These are phyloP conservation scores for Pyrenopolyporus hunteri DNA, from an alignment of 495 filamentous ascomycete genomes.

Conservation along the genomic window DNA sequence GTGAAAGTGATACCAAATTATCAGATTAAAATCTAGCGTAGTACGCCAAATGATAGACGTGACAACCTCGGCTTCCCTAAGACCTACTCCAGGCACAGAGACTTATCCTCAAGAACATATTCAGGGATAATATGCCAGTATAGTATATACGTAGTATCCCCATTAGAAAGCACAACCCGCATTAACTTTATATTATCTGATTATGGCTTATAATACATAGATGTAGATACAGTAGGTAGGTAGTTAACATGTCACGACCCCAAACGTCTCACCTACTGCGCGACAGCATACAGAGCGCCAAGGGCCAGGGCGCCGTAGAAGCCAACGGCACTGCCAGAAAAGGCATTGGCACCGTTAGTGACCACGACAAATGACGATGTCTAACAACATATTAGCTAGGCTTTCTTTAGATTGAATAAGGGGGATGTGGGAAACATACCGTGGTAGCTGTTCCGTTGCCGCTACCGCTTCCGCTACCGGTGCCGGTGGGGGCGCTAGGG, in stretches of 20 bases:
- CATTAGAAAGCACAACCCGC: neutral
- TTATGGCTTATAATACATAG: too few species aligned
- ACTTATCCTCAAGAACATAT: too few species aligned
- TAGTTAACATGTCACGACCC: neutral
- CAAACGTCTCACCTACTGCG: slow-evolving; percentile 7
- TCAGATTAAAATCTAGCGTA: too few species aligned
- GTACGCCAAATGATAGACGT: too few species aligned
- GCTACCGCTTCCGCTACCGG: slow-evolving; percentile 2
- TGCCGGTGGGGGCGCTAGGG: slow-evolving; percentile 5
- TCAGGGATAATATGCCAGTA: too few species aligned
- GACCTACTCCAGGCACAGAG: too few species aligned
- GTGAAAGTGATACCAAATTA: too few species aligned
- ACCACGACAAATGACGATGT: slow-evolving; percentile 17
- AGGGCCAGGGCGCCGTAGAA: slow-evolving; percentile 36
- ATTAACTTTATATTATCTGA: neutral
- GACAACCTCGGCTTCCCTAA: too few species aligned
- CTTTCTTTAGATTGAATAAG: neutral
- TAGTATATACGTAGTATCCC: too few species aligned
- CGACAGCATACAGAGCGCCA: slow-evolving; percentile 27
- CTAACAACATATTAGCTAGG: slow-evolving; percentile 9
- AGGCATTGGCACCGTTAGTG: slow-evolving; percentile 19
- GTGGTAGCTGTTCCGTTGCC: slow-evolving; percentile 32
- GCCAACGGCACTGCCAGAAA: slow-evolving; percentile 16
- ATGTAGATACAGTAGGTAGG: neutral
- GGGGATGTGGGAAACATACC: neutral